These are phyloP conservation scores for Sphagnum magellanicum DNA, from an alignment of 228 moss, liverwort and hornwort genomes.

Conservation along the genomic window DNA sequence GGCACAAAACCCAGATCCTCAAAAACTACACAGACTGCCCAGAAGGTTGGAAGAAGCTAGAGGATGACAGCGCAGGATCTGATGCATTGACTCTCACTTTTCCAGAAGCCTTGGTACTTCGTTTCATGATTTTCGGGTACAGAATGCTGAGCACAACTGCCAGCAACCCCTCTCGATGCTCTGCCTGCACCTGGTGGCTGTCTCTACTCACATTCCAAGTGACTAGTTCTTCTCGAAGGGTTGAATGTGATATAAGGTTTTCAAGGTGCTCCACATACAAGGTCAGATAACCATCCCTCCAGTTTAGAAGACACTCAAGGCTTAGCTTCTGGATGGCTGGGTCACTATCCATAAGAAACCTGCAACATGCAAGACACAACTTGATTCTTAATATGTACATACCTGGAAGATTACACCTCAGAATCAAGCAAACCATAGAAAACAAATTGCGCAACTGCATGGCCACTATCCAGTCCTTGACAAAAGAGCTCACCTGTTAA, in stretches of 20 bases:
- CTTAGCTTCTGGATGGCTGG: constrained; percentile 77
- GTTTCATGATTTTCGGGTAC: constrained; percentile 92
- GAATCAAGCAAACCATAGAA: background rate
- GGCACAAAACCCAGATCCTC: no score
- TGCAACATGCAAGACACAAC: constrained; percentile 11
- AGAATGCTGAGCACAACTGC: constrained; percentile 64
- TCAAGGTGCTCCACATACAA: constrained; percentile 65
- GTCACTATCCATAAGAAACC: constrained; percentile 81
- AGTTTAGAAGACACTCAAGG: constrained; percentile 78
- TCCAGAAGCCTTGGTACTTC: constrained; percentile 75
- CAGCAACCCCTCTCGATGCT: constrained; percentile 67
- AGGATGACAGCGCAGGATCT: background rate
- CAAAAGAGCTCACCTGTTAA: constrained; percentile 37
- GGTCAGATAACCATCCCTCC: constrained; percentile 82
- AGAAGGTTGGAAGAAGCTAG: background rate
- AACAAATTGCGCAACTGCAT: background rate
- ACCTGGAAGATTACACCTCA: no score
- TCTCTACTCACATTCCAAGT: constrained; percentile 85
- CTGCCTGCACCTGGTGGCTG: constrained; percentile 68
- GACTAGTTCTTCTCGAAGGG: constrained; percentile 84
- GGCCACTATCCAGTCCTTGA: background rate
- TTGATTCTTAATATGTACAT: no score
- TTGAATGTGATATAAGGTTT: constrained; percentile 78
- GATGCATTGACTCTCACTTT: constrained; percentile 32
- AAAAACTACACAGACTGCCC: no score